Percentiles rank a stretch among this genome's conserved stretches.
phyloP scores from a whole-genome alignment of 768 basidiomycete genomes.

The Hydnum rufescens region DNA sequence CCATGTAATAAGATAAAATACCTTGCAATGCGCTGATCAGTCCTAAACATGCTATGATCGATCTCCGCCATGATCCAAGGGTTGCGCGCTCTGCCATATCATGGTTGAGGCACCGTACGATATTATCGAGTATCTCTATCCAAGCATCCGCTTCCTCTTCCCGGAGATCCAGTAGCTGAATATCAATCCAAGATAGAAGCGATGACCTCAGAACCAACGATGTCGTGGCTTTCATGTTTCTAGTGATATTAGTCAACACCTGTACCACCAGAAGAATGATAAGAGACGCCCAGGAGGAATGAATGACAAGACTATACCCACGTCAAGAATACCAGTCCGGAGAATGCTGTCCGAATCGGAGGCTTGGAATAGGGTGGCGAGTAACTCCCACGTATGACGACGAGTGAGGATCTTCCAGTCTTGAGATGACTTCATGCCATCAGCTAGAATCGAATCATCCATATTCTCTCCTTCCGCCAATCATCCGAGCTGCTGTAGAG shows the following conservation, averaged over 20 bases:
- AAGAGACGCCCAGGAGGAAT: conserved; percentile 13
- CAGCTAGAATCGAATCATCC: conserved; percentile 74
- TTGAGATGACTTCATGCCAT: conserved; percentile 50
- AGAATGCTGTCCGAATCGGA: conserved; percentile 31
- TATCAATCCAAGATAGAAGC: conserved; percentile 66
- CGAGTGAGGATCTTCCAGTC: conserved; percentile 72
- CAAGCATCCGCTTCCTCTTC: conserved; percentile 16
- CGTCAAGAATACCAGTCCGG: conserved; percentile 47
- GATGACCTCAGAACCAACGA: conserved; percentile 54
- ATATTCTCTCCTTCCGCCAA: conserved; percentile 74
- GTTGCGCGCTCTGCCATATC: conserved; percentile 8
- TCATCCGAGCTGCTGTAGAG: conserved; percentile 61
- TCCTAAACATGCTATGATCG: not conserved
- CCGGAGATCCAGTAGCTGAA: conserved; percentile 27
- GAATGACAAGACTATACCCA: too few relatives aligned
- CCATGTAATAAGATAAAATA: not conserved
- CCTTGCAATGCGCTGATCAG: not conserved
- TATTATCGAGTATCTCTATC: conserved; percentile 19
- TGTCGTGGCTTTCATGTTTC: conserved; percentile 43
- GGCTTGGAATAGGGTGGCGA: conserved; percentile 65
- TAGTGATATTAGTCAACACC: too few relatives aligned
- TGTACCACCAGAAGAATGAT: too few relatives aligned
- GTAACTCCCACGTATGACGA: conserved; percentile 72
- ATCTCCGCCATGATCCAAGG: not conserved
- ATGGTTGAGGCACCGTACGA: conserved; percentile 11